Conservation (phyloP, 192 early-diverging fungal genomes). For the Diversispora epigaea region DNA sequence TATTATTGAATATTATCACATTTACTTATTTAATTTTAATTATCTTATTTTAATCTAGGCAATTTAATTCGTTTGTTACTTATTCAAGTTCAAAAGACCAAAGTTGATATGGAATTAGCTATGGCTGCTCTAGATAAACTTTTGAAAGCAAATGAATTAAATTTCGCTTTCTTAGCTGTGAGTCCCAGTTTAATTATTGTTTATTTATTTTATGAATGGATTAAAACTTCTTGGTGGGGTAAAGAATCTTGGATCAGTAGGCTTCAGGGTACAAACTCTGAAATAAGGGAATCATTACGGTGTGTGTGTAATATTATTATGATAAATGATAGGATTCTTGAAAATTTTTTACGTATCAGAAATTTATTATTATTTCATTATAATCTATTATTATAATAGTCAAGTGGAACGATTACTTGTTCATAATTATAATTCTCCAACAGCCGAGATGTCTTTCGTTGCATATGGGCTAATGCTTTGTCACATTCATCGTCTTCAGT, state of each 20-base stretch:
- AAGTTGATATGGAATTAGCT: constrained; percentile 88
- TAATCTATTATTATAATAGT: neutral
- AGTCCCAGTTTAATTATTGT: constrained; percentile 68
- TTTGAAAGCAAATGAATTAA: constrained; percentile 91
- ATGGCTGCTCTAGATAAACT: constrained; percentile 92
- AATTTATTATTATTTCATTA: neutral
- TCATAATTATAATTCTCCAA: constrained; percentile 38
- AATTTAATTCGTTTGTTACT: constrained; percentile 70
- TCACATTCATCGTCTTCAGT: constrained; percentile 60
- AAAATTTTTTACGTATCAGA: neutral
- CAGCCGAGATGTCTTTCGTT: neutral
- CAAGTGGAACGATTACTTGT: constrained; percentile 32
- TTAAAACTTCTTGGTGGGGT: constrained; percentile 42
- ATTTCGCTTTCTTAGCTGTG: constrained; percentile 86
- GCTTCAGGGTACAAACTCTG: constrained; percentile 38
- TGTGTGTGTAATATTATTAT: constrained; percentile 59
- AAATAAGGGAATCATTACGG: constrained; percentile 47
- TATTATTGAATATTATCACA: neutral
- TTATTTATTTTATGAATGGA: constrained; percentile 44
- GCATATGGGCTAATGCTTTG: constrained; percentile 65
- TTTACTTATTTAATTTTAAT: neutral
- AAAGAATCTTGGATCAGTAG: constrained; percentile 44
- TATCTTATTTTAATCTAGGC: constrained; percentile 38
- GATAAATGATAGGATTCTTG: constrained; percentile 47
- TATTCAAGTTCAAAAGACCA: constrained; percentile 91